Percentiles rank a stretch among this genome's conserved stretches.
Conservation (phyloP, 2,329 filamentous ascomycete genomes). For the Hypocrella siamensis region DNA sequence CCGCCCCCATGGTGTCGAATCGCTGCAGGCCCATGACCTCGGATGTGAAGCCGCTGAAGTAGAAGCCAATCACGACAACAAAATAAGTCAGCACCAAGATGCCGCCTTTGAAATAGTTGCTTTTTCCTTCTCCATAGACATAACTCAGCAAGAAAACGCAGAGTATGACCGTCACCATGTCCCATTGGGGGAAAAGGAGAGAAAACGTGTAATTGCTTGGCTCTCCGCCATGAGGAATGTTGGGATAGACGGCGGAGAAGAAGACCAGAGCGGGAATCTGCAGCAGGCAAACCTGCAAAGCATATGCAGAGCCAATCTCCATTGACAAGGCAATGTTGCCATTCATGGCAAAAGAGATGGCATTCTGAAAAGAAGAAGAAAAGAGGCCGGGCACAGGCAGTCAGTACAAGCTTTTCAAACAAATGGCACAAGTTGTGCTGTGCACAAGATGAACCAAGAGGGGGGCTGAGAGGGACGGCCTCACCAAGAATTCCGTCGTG, state of each 20-base stretch:
- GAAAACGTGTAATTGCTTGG: slow-evolving; percentile 53
- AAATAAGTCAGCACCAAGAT: slow-evolving; percentile 87
- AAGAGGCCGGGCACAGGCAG: no score
- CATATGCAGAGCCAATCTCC: slow-evolving; percentile 97
- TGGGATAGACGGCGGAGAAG: slow-evolving; percentile 65
- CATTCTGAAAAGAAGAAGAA: no score
- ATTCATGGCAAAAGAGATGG: slow-evolving; percentile 99
- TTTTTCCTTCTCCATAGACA: slow-evolving; percentile 97
- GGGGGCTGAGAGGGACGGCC: slow-evolving; percentile 12
- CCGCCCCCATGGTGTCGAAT: slow-evolving; percentile 36
- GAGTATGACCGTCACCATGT: slow-evolving; percentile 92
- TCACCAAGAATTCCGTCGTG: slow-evolving; percentile 89
- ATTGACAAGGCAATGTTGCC: slow-evolving; percentile 97
- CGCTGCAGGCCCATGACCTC: slow-evolving; percentile 27
- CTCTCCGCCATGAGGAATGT: slow-evolving; percentile 19
- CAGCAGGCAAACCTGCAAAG: slow-evolving; percentile 84
- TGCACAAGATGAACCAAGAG: neutral
- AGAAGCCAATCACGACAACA: slow-evolving; percentile 85
- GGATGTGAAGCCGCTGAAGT: slow-evolving; percentile 50
- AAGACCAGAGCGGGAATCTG: slow-evolving; percentile 88
- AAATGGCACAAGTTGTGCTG: no score
- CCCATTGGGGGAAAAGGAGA: slow-evolving; percentile 95
- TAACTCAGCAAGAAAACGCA: slow-evolving; percentile 94
- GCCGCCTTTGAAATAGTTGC: slow-evolving; percentile 98
- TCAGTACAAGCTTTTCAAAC: no score